phyloP scores from a whole-genome alignment of 768 basidiomycete genomes.

The Phylloporus sp. region DNA sequence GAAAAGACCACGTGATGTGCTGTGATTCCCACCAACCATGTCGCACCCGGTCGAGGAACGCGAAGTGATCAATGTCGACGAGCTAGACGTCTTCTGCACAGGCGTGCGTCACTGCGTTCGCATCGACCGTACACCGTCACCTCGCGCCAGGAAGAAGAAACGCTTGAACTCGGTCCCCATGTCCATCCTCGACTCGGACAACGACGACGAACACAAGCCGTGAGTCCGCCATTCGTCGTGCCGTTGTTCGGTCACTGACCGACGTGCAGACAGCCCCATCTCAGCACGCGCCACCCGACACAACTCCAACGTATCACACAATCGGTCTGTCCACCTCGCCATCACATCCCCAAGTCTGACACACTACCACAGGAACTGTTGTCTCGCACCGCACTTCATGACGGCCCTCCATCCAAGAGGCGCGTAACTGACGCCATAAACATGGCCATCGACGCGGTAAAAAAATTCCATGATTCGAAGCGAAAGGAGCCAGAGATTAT shows the following conservation, averaged over 20 bases:
- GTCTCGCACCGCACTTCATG: constrained; percentile 11
- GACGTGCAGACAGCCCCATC: not conserved
- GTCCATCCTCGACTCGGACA: constrained; percentile 16
- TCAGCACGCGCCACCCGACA: constrained; percentile 3
- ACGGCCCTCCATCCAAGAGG: constrained; percentile 16
- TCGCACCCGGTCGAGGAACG: not conserved
- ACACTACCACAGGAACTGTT: constrained; percentile 19
- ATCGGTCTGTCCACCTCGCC: constrained; percentile 8
- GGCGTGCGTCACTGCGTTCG: constrained; percentile 16
- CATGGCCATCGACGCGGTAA: constrained; percentile 13
- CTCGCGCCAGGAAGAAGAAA: constrained; percentile 13
- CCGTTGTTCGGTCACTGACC: not conserved
- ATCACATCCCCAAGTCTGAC: constrained; percentile 6
- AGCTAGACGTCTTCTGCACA: constrained; percentile 16
- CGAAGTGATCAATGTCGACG: constrained; percentile 28
- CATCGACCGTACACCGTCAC: constrained; percentile 12
- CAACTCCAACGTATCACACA: constrained; percentile 24
- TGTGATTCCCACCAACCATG: not conserved
- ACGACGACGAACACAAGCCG: constrained; percentile 4
- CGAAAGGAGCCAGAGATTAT: constrained; percentile 22
- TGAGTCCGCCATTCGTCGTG: not conserved
- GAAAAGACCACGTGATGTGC: constrained; percentile 11
- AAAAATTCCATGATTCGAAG: constrained; percentile 15
- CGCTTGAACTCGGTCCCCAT: constrained; percentile 9
- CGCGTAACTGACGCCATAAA: constrained; percentile 17